Evolutionary conservation across 306 rosid genomes (phyloP).

Genomic region (Ormosia semicastrata): DNA sequence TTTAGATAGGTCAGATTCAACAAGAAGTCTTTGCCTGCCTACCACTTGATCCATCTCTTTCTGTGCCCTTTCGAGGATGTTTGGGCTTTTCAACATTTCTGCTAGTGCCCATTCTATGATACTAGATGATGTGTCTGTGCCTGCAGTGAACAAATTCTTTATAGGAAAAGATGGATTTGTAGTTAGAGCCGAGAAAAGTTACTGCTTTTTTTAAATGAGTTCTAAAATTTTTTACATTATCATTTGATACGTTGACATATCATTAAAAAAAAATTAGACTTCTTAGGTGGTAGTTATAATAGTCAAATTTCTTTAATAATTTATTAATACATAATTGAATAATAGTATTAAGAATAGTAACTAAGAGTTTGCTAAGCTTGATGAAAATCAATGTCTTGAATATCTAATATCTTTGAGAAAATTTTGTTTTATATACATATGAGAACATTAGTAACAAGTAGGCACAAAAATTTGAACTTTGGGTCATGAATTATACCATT

Average conservation of each 20-base stretch:
- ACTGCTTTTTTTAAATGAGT: background rate
- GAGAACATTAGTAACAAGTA: background rate
- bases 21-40: constrained; percentile 22
- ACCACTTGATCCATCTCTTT: constrained; percentile 35
- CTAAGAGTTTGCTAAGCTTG: background rate
- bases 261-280: too few relatives aligned
- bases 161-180: background rate
- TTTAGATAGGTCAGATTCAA: constrained; percentile 29
- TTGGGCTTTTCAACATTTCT: constrained; percentile 38
- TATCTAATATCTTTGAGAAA: background rate
- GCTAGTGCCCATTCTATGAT: constrained; percentile 41
- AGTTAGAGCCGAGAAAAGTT: background rate
- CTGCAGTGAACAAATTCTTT: constrained; percentile 36
- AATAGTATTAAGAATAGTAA: background rate
- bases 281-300: too few relatives aligned
- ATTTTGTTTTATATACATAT: background rate
- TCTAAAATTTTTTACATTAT: too few relatives aligned
- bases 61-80: constrained; percentile 27
- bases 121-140: constrained; percentile 43
- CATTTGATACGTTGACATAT: too few relatives aligned
- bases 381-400: background rate
- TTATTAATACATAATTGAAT: too few relatives aligned
- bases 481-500: background rate
- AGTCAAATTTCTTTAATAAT: too few relatives aligned
- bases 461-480: background rate